Evolutionary conservation across 371 early-diverging fungal species (phyloP).

Genomic region (Dichotomocladium elegans): DNA sequence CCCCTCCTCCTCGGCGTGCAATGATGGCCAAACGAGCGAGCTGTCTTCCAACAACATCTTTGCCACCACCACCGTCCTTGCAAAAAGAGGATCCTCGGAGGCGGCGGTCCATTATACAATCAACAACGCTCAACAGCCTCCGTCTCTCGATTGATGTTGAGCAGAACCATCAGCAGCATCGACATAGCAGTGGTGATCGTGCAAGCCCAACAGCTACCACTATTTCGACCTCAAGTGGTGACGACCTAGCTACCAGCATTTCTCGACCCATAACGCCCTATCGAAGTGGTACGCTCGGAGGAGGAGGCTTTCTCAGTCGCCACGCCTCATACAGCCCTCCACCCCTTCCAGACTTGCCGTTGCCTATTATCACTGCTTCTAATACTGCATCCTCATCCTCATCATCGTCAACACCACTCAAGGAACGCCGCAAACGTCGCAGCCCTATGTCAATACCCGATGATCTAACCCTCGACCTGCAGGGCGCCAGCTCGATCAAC

Average conservation of each 20-base stretch:
- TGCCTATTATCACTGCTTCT: no score
- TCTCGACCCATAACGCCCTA: not conserved
- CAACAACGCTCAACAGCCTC: no score
- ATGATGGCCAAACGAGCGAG: not conserved
- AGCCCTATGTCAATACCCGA: conserved; percentile 16
- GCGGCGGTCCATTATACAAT: no score
- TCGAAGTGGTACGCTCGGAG: conserved; percentile 11
- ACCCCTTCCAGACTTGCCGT: conserved; percentile 3
- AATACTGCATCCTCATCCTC: no score
- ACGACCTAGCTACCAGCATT: not conserved
- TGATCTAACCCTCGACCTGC: conserved; percentile 3
- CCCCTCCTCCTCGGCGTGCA: conserved; percentile 7
- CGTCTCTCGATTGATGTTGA: conserved; percentile 6
- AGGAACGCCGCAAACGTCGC: conserved; percentile 18
- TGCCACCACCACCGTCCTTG: not conserved
- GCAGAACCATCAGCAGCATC: no score
- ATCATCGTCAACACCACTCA: no score
- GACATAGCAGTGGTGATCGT: not conserved
- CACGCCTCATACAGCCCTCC: not conserved
- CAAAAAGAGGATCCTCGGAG: no score
- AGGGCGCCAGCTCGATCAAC: not conserved
- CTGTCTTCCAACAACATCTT: not conserved
- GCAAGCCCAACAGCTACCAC: not conserved
- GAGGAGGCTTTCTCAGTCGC: not conserved
- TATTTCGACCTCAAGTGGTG: not conserved